phyloP scores from a whole-genome alignment of 768 basidiomycete genomes.

The Sarcodon sp. region DNA sequence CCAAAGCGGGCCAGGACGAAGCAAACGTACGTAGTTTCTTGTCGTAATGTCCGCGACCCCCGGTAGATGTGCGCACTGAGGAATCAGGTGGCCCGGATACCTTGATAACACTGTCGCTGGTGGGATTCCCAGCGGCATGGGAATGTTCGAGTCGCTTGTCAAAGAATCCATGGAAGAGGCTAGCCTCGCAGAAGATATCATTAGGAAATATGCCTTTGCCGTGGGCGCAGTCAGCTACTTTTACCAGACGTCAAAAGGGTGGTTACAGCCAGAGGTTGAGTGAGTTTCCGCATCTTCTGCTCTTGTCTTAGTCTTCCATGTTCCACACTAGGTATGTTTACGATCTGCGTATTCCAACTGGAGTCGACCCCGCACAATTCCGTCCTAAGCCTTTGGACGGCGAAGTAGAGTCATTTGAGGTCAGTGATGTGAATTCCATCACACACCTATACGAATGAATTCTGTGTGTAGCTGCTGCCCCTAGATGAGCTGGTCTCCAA shows the following conservation, averaged over 20 bases:
- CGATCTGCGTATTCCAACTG: constrained; percentile 59
- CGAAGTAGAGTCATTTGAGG: constrained; percentile 91
- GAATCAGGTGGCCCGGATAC: constrained; percentile 62
- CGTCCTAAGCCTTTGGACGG: constrained; percentile 73
- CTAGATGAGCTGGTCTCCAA: constrained; percentile 47
- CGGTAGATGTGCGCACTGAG: neutral
- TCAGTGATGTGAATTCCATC: constrained; percentile 17
- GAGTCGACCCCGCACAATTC: constrained; percentile 32
- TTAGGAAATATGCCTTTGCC: constrained; percentile 41
- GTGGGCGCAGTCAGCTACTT: constrained; percentile 77
- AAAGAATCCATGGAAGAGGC: constrained; percentile 96
- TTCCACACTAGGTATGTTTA: constrained; percentile 58
- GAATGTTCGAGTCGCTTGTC: constrained; percentile 58
- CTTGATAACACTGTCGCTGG: constrained; percentile 91
- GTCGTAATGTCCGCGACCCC: neutral
- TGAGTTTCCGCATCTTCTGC: constrained; percentile 19
- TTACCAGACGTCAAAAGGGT: constrained; percentile 53
- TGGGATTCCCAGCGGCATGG: constrained; percentile 75
- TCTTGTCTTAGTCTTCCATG: neutral
- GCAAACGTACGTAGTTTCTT: constrained; percentile 51
- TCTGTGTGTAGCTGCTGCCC: constrained; percentile 41
- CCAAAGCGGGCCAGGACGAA: constrained; percentile 80
- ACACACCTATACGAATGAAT: neutral
- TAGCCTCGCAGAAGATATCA: constrained; percentile 55
- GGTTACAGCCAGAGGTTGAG: constrained; percentile 84